phyloP scores from a whole-genome alignment of 2,329 filamentous ascomycete genomes.

The Botrytis hyacinthi region DNA sequence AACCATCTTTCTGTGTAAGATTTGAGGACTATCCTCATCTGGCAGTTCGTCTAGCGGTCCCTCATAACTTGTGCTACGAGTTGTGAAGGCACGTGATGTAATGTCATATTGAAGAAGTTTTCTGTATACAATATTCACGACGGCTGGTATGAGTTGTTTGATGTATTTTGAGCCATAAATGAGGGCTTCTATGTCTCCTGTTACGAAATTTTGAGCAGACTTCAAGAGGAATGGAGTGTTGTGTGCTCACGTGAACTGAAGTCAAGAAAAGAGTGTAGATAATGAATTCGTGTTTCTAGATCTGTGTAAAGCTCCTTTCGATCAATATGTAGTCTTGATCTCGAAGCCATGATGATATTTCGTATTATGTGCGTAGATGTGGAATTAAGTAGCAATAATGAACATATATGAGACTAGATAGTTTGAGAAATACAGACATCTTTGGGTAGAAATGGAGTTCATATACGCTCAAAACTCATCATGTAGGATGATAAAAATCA shows the following conservation, averaged over 20 bases:
- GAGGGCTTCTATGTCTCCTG: constrained; percentile 36
- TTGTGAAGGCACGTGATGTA: constrained; percentile 73
- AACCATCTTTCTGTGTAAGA: constrained; percentile 56
- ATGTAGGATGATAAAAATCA: constrained; percentile 1
- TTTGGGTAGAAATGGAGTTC: not conserved
- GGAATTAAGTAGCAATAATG: not conserved
- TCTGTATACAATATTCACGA: constrained; percentile 82
- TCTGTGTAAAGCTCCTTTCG: constrained; percentile 29
- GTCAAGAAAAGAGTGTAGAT: constrained; percentile 35
- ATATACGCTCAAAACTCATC: not conserved
- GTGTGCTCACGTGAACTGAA: constrained; percentile 23
- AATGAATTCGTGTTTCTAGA: constrained; percentile 33
- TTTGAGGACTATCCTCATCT: constrained; percentile 57
- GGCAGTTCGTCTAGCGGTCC: constrained; percentile 42
- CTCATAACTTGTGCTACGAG: constrained; percentile 61
- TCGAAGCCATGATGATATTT: not conserved
- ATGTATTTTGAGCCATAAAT: constrained; percentile 36
- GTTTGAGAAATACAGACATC: not conserved
- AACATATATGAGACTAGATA: not conserved
- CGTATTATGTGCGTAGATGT: not conserved
- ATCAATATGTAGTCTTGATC: constrained; percentile 24
- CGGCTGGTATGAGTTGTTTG: constrained; percentile 68
- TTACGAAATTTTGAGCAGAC: constrained; percentile 26
- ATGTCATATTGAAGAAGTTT: constrained; percentile 80
- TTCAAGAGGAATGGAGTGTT: not conserved